Conservation (phyloP, 495 filamentous ascomycete species). For the Margaritispora aquatica region DNA sequence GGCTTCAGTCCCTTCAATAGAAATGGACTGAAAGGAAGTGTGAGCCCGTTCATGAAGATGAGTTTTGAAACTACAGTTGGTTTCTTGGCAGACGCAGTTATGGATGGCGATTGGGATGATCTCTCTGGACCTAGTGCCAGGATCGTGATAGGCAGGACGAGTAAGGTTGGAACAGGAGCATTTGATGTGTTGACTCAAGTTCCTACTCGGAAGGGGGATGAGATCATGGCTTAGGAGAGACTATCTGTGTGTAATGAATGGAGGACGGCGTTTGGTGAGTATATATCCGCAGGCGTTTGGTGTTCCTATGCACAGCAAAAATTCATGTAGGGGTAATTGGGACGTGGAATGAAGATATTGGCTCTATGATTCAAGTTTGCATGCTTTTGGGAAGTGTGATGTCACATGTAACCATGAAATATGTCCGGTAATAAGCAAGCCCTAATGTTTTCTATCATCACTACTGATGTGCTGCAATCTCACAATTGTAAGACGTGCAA, state of each 20-base stretch:
- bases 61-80: slow-evolving; percentile 96
- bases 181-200: slow-evolving; percentile 69
- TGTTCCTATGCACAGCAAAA: neutral
- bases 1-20: slow-evolving; percentile 87
- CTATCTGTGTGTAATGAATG: neutral
- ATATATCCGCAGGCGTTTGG: neutral
- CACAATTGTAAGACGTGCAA: no score
- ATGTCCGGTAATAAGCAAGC: no score
- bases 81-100: slow-evolving; percentile 84
- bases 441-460: no score
- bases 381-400: no score
- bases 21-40: slow-evolving; percentile 73
- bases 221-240: neutral
- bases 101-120: slow-evolving; percentile 85
- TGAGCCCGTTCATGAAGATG: slow-evolving; percentile 94
- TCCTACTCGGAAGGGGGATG: slow-evolving; percentile 17
- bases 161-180: slow-evolving; percentile 79
- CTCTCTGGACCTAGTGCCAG: slow-evolving; percentile 78
- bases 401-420: no score
- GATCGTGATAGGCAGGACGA: slow-evolving; percentile 79
- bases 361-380: no score
- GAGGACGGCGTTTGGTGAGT: neutral
- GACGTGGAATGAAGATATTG: no score
- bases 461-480: no score
- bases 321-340: no score